Base-by-base conservation (phyloP, 345 rosid genomes). In the Punica granatum region DNA sequence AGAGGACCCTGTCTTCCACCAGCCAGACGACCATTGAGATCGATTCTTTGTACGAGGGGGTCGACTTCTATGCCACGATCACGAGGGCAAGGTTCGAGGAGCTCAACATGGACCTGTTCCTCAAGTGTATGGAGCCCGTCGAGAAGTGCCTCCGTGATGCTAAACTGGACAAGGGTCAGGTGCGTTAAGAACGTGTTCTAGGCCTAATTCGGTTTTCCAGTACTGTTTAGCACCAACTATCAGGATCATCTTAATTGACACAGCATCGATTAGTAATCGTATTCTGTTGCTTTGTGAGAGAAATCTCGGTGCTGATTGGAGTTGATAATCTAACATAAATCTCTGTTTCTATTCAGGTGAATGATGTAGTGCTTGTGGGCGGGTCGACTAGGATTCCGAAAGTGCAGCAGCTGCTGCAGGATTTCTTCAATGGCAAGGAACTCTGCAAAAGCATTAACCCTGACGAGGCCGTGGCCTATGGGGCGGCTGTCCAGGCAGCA, bases 381-480 rank as follows among this genome's bases (percentile, higher is more conserved):
- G 77, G 77, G 4, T 70, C 78, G 1, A 75, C 74, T 14, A 66
- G 78, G 66, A 75, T 75, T 53, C 74, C 78, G 28, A 75, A 75
- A 43, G 70, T 75, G 23, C 78, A 75, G 56, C 78, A 75, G n/a
- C 56, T 75, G 8, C 64, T 75, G 56, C 77, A 74, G 58, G 77
- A 69, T 60, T 69, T 74, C 69, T 74, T 74, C 73, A 64, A 54
- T 31, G 77, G 77, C 2, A 74, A 69, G 64, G 77, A 74, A 41
- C 77, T 74, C 51, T 74, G 77, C 77, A 69, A 75, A 70, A 75
- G 78, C 74, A 75, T 75, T 48, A 75, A 75, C 74, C 78, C 78
- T 0, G 74, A 75, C 42, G 78, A 75, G 67, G 74, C 78, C 15
- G 78, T 70, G 9, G 66, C 78, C 21, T 66, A 75, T n/a, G 74